Base-by-base conservation (phyloP, 1,284 basidiomycete genomes). In the Hemileia vastatrix region DNA sequence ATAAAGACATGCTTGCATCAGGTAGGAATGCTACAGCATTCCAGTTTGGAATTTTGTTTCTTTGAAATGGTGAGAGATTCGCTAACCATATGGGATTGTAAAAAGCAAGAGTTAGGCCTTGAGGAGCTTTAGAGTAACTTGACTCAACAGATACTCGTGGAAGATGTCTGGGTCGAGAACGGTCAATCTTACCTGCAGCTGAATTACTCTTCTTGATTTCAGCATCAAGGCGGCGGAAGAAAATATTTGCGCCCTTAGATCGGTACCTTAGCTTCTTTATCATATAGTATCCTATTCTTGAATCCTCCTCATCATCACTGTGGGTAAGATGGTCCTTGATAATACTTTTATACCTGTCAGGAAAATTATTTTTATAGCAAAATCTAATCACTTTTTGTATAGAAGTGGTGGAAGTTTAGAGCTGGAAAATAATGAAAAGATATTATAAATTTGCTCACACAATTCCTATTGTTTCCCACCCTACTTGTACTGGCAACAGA, bases 231-330 rank as follows among this genome's bases (percentile, higher is more conserved):
- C 36, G 13, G 1, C 49, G 6, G 40, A 59, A 59, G 15, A 59
- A 59, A 13, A 52, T 44, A 9, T 31, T 45, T 2, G 57, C 49
- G 23, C 9, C 21, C 5, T 54, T 50, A 6, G 53, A 62, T 18
- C 52, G 19, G 23, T 55, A 55, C 1, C 4, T 1, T 6, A 62
- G 45, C 3, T 51, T 62, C 23, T 50, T 62, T 18, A 54, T 62
- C 1, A 32, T 8, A 18, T 36, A 54, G 45, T 27, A 4, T 8
- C 23, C 19, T 4, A 6, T 8, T 11, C 11, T 27, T 23, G 23
- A 8, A 27, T 52, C 4, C 13, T 6, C 23, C 23, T 52, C 50
- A 52, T 52, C 50, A 52, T 52, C 50, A 52, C 50, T 52, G 23
- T 52, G 50, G 4, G 50, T 6, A 27, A 24, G 9, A 8, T 24